Conservation (phyloP, 352 stramenopile genomes). For the Pilasporangium apinafurcum region DNA sequence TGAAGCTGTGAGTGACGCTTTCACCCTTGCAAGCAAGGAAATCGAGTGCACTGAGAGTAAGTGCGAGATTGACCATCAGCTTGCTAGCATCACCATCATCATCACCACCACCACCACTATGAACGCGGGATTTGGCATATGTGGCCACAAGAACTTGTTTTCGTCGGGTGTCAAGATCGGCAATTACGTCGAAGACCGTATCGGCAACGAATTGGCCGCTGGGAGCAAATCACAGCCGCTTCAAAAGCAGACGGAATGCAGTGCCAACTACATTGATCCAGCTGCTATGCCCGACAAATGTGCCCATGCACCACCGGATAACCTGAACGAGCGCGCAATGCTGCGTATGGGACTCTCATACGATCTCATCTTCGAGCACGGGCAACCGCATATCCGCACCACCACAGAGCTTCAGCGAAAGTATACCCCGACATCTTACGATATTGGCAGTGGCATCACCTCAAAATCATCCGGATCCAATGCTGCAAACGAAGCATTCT, state of each 20-base stretch:
- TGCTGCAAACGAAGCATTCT: constrained; percentile 24
- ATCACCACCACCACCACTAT: constrained; percentile 11
- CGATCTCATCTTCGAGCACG: constrained; percentile 71
- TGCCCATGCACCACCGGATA: constrained; percentile 34
- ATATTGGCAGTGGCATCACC: constrained; percentile 30
- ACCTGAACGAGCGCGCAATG: constrained; percentile 40
- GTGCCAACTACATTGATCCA: constrained; percentile 48
- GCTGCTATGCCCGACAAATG: constrained; percentile 51
- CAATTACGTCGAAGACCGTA: constrained; percentile 81
- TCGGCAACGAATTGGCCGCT: constrained; percentile 41
- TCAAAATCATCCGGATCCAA: constrained; percentile 11
- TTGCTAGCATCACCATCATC: background rate
- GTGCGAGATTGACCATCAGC: no score
- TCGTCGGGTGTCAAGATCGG: constrained; percentile 65
- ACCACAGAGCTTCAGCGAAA: constrained; percentile 32
- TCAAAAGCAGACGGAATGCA: constrained; percentile 37
- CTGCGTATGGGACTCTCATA: constrained; percentile 56
- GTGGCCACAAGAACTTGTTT: constrained; percentile 82
- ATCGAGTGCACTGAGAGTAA: no score
- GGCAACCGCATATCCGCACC: constrained; percentile 32
- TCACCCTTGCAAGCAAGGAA: no score
- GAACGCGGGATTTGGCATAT: constrained; percentile 61
- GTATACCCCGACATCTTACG: constrained; percentile 49
- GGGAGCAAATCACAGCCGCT: constrained; percentile 29
- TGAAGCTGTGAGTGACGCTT: no score